Conservation (phyloP, 768 basidiomycete genomes). For the Leucosporidium yakuticum region DNA sequence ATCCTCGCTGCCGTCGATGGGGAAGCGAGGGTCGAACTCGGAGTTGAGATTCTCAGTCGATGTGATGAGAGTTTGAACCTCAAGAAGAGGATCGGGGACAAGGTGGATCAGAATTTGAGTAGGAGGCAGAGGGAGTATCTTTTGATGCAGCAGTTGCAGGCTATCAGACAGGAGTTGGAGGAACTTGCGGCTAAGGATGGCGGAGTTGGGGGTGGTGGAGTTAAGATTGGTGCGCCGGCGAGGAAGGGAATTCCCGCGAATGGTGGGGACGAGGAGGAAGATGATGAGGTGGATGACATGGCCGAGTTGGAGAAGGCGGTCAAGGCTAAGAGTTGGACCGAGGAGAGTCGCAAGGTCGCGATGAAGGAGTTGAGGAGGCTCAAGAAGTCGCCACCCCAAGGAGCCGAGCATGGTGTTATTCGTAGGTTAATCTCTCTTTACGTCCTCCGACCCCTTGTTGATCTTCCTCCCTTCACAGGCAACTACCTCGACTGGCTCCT, state of each 20-base stretch:
- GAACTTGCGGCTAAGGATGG: conserved; percentile 18
- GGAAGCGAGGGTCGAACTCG: conserved; percentile 31
- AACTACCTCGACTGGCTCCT: conserved; percentile 83
- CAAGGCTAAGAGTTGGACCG: conserved; percentile 58
- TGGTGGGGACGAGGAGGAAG: conserved; percentile 56
- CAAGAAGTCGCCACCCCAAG: conserved; percentile 79
- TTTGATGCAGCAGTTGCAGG: conserved; percentile 28
- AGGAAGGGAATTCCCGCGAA: neutral
- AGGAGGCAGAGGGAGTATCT: conserved; percentile 19
- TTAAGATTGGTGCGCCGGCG: neutral
- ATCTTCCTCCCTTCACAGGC: conserved; percentile 21
- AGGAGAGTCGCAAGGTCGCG: conserved; percentile 75
- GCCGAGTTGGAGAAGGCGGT: conserved; percentile 65
- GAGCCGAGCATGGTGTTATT: conserved; percentile 84
- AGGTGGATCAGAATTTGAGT: conserved; percentile 12
- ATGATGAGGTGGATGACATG: conserved; percentile 72
- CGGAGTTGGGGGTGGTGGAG: no score
- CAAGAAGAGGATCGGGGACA: conserved; percentile 9
- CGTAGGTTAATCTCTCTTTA: conserved; percentile 53
- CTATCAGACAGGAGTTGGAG: conserved; percentile 34
- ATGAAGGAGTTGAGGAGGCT: conserved; percentile 76
- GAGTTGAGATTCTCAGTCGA: conserved; percentile 30
- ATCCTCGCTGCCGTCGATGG: conserved; percentile 37
- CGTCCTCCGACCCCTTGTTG: neutral
- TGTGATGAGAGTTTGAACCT: conserved; percentile 15